phyloP scores from a whole-genome alignment of 2,329 filamentous ascomycete genomes.

The Ascochyta koolunga region DNA sequence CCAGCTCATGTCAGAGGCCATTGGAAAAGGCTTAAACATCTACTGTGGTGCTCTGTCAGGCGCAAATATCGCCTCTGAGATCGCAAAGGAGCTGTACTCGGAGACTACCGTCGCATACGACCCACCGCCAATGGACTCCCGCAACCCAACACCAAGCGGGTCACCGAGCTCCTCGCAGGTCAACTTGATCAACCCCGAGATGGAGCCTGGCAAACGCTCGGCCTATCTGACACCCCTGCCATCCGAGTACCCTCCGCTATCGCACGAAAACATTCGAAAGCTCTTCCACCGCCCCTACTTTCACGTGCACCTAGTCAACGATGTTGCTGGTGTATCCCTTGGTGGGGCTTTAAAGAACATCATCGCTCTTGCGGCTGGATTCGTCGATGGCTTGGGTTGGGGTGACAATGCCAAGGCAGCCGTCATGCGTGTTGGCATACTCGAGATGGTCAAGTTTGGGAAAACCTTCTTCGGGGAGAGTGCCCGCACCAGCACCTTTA shows the following conservation, averaged over 20 bases:
- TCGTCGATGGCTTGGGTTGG: slow-evolving; percentile 94
- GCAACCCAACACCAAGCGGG: slow-evolving; percentile 67
- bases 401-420: slow-evolving; percentile 99
- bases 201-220: slow-evolving; percentile 63
- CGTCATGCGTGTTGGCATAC: slow-evolving; percentile 91
- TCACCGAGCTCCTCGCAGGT: slow-evolving; percentile 57
- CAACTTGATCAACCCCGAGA: slow-evolving; percentile 59
- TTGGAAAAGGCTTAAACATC: slow-evolving; percentile 87
- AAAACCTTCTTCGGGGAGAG: slow-evolving; percentile 89
- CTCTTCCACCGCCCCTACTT: slow-evolving; percentile 98
- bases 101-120: slow-evolving; percentile 98
- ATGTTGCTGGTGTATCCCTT: slow-evolving; percentile 96
- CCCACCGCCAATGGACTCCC: slow-evolving; percentile 85
- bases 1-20: slow-evolving; percentile 91
- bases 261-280: slow-evolving; percentile 79
- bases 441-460: slow-evolving; percentile 97
- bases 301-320: slow-evolving; percentile 90
- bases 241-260: slow-evolving; percentile 80
- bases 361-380: slow-evolving; percentile 90
- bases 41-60: slow-evolving; percentile 96
- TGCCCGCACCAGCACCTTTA: slow-evolving; percentile 84
- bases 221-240: slow-evolving; percentile 79
- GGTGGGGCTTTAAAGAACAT: slow-evolving; percentile 97
- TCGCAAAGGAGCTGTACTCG: slow-evolving; percentile 93
- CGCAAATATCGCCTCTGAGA: slow-evolving; percentile 94